These are phyloP conservation scores for Candida sanyaensis DNA, from an alignment of 1,139 yeast genomes.

Conservation along the genomic window DNA sequence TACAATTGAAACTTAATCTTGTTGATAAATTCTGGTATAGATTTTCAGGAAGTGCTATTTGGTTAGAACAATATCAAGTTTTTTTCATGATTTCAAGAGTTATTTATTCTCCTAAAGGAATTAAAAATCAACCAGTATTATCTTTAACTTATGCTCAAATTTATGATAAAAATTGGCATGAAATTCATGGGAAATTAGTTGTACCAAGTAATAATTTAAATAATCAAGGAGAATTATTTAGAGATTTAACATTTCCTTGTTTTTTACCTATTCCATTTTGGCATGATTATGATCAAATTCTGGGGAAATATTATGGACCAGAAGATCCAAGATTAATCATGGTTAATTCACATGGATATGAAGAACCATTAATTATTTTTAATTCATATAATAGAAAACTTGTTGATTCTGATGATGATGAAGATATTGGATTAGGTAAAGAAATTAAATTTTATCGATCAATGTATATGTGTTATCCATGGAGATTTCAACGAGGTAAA, in stretches of 20 bases:
- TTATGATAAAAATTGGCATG: constrained; percentile 41
- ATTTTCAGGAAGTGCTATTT: constrained; percentile 42
- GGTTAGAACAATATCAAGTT: constrained; percentile 42
- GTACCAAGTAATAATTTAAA: constrained; percentile 29
- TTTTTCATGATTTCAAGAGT: constrained; percentile 39
- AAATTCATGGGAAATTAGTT: constrained; percentile 32
- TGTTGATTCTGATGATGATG: constrained; percentile 25
- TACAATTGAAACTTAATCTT: constrained; percentile 28
- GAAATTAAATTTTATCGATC: constrained; percentile 24
- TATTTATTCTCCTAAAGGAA: constrained; percentile 30
- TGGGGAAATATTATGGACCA: constrained; percentile 38
- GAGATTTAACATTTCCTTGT: constrained; percentile 23
- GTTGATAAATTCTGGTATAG: constrained; percentile 37
- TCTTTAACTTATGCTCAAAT: constrained; percentile 40
- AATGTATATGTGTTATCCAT: constrained; percentile 41
- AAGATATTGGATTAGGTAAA: constrained; percentile 16
- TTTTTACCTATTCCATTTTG: constrained; percentile 31
- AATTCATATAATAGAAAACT: constrained; percentile 28
- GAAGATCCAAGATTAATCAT: constrained; percentile 49
- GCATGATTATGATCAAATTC: constrained; percentile 25
- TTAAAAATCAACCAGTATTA: constrained; percentile 32
- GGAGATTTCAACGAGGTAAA: constrained; percentile 40
- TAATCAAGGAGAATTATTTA: constrained; percentile 2
- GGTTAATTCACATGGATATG: constrained; percentile 32
- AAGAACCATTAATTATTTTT: constrained; percentile 32